These are phyloP conservation scores for Colletotrichum sublineola DNA, from an alignment of 2,329 filamentous ascomycete genomes.

Conservation along the genomic window DNA sequence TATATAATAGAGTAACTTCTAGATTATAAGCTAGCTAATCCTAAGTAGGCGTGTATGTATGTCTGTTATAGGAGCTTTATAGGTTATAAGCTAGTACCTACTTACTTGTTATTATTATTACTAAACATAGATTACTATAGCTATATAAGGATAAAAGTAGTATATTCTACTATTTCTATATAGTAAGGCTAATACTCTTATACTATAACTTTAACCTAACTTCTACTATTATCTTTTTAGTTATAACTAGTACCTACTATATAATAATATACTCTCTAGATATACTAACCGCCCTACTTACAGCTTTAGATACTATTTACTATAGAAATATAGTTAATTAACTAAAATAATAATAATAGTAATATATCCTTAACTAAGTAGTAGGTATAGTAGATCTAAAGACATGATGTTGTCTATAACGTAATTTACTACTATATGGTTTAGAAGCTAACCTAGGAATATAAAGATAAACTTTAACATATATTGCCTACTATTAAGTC, in stretches of 20 bases:
- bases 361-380: background rate
- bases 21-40: no score
- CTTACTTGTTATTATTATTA: no score
- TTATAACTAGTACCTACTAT: background rate
- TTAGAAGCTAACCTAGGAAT: constrained; percentile 15
- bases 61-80: no score
- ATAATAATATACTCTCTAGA: background rate
- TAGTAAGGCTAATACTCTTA: no score
- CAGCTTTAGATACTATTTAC: background rate
- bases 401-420: background rate
- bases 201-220: background rate
- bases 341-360: background rate
- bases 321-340: background rate
- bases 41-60: no score
- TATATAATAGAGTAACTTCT: no score
- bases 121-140: no score
- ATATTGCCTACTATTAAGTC: background rate
- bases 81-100: no score
- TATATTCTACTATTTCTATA: no score
- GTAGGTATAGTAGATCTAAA: background rate
- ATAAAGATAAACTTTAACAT: constrained; percentile 4
- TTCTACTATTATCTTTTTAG: background rate
- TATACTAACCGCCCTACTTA: background rate
- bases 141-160: no score
- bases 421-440: constrained; percentile 4